These are phyloP conservation scores for Vaccinium corymbosum DNA, from an alignment of 148 eudicot species.

Conservation along the genomic window DNA sequence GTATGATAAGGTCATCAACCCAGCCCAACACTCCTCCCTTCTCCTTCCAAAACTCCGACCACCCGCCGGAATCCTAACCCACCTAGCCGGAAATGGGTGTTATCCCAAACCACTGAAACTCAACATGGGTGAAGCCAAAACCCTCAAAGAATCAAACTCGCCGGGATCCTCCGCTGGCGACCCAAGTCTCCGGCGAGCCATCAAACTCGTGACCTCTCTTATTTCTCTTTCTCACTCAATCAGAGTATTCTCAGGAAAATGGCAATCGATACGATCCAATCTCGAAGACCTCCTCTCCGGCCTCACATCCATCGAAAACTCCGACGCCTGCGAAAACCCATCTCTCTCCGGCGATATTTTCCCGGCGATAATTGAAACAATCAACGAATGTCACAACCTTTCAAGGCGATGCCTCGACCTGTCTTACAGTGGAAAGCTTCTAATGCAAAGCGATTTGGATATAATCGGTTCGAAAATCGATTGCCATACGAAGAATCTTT, in stretches of 20 bases:
- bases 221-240: constrained; percentile 51
- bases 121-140: constrained; percentile 37
- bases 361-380: constrained; percentile 27
- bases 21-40: background rate
- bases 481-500: constrained; percentile 24
- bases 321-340: constrained; percentile 23
- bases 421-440: constrained; percentile 61
- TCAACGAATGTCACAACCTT: constrained; percentile 36
- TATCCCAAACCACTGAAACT: background rate
- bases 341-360: constrained; percentile 26
- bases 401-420: constrained; percentile 43
- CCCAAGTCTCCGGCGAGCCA: constrained; percentile 30
- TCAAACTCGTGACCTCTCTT: constrained; percentile 35
- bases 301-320: constrained; percentile 36
- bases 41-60: constrained; percentile 4
- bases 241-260: constrained; percentile 55
- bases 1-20: background rate
- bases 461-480: constrained; percentile 42
- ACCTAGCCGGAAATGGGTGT: constrained; percentile 20
- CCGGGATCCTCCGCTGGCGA: constrained; percentile 22
- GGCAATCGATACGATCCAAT: constrained; percentile 59
- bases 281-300: constrained; percentile 63
- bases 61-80: constrained; percentile 3
- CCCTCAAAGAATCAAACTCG: background rate
- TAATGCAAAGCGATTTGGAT: constrained; percentile 88